phyloP scores from a whole-genome alignment of 768 basidiomycete species.

The Mycena filopes region DNA sequence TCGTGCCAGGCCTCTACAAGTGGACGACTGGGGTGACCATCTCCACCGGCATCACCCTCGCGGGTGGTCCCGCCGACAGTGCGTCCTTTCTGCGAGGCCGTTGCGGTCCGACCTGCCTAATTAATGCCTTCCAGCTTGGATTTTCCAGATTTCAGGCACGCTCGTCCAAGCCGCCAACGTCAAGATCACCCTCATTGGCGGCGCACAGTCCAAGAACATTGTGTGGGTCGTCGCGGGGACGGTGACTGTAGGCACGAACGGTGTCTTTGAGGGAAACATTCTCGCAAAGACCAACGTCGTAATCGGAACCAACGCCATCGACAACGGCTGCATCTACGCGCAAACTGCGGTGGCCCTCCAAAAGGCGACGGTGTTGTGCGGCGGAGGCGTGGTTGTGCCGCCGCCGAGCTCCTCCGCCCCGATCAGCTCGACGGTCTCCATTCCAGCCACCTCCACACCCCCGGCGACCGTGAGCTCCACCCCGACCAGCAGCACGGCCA shows the following conservation, averaged over 20 bases:
- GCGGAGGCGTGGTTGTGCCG: too few species aligned
- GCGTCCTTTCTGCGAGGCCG: background rate
- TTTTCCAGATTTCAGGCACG: slow-evolving; percentile 14
- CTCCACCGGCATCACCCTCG: slow-evolving; percentile 3
- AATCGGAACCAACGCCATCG: background rate
- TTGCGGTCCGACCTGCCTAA: too few species aligned
- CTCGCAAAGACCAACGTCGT: slow-evolving; percentile 7
- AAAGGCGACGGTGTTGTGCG: too few species aligned
- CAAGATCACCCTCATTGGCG: slow-evolving; percentile 11
- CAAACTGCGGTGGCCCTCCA: slow-evolving; percentile 2
- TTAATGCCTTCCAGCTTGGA: background rate
- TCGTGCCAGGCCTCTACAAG: slow-evolving; percentile 15
- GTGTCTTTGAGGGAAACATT: slow-evolving; percentile 12
- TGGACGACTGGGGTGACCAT: slow-evolving; percentile 24
- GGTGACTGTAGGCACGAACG: slow-evolving; percentile 2
- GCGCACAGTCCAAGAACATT: slow-evolving; percentile 8
- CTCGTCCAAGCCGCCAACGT: slow-evolving; percentile 8
- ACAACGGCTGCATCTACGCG: slow-evolving; percentile 17
- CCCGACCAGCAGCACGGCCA: background rate
- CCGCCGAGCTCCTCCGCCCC: too few species aligned
- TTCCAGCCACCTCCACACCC: too few species aligned
- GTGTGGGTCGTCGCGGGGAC: slow-evolving; percentile 2
- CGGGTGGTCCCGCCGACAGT: slow-evolving; percentile 19
- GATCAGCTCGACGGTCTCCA: too few species aligned
- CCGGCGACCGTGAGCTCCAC: background rate